Evolutionary conservation across 768 basidiomycete genomes (phyloP).

Genomic region (Dentipellis fragilis): DNA sequence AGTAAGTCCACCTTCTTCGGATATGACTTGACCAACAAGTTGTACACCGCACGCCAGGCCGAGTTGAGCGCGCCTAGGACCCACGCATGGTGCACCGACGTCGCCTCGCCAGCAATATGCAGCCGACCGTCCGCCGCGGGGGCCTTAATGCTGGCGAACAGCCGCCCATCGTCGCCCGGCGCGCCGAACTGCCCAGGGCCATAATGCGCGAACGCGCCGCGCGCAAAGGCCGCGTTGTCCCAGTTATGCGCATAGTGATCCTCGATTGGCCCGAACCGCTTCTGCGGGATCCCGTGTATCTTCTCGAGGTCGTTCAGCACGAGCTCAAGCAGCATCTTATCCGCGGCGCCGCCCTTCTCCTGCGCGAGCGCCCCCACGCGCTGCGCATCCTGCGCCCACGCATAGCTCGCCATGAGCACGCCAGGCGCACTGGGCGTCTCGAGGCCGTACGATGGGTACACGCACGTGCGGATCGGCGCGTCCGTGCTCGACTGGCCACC

Average conservation of each 20-base stretch:
- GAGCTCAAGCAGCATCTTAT: background rate
- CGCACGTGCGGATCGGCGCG: conserved; percentile 20
- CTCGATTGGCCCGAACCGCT: conserved; percentile 9
- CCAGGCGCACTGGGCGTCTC: conserved; percentile 1
- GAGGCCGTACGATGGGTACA: conserved; percentile 30
- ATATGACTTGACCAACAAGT: background rate
- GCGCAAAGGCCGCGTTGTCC: conserved; percentile 15
- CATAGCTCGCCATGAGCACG: conserved; percentile 19
- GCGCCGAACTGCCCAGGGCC: conserved; percentile 26
- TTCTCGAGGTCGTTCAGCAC: background rate
- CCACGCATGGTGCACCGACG: conserved; percentile 23
- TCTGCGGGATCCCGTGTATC: background rate
- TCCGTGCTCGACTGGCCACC: conserved; percentile 28
- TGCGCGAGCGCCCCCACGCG: conserved; percentile 20
- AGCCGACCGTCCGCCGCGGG: conserved; percentile 17
- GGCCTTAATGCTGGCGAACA: conserved; percentile 15
- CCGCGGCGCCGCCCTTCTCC: conserved; percentile 12
- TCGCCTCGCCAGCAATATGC: conserved; percentile 29
- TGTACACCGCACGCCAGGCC: conserved; percentile 1
- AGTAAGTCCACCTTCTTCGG: background rate
- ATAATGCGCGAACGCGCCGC: conserved; percentile 26
- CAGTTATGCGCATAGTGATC: conserved; percentile 20
- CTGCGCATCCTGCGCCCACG: conserved; percentile 22
- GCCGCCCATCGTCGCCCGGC: conserved; percentile 1
- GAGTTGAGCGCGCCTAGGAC: conserved; percentile 9